Percentiles rank a stretch among this genome's conserved stretches.
Conservation (phyloP, 768 basidiomycete species). For the Terana coerulea region DNA sequence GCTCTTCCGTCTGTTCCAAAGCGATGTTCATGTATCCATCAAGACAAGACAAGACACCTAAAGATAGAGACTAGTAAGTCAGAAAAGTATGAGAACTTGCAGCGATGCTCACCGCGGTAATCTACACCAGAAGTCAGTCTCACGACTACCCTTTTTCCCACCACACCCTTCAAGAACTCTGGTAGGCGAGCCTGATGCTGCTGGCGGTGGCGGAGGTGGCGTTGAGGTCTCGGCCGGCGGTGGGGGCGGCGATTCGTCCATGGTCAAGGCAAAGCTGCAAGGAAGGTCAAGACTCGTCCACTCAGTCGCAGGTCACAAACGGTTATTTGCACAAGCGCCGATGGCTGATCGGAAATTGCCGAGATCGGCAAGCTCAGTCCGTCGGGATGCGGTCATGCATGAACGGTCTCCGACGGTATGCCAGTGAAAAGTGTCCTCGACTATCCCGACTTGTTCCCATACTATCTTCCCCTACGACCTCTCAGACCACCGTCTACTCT, state of each 20-base stretch:
- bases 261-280: too few relatives aligned
- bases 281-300: too few relatives aligned
- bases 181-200: constrained; percentile 75
- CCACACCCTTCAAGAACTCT: constrained; percentile 94
- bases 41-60: constrained; percentile 89
- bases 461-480: background rate
- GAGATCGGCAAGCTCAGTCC: background rate
- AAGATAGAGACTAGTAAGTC: background rate
- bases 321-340: background rate
- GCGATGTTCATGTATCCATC: constrained; percentile 99
- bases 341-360: background rate
- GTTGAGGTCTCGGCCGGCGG: constrained; percentile 33
- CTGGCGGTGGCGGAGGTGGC: constrained; percentile 46
- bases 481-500: background rate
- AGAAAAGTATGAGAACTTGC: background rate
- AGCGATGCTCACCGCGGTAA: constrained; percentile 65
- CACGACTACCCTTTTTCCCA: constrained; percentile 94
- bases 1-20: constrained; percentile 94
- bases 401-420: background rate
- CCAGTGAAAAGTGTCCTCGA: background rate
- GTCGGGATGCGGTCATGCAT: background rate
- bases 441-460: background rate
- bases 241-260: constrained; percentile 27
- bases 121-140: constrained; percentile 90
- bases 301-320: too few relatives aligned